Percentiles rank a stretch among this genome's conserved stretches.
phyloP scores from a whole-genome alignment of 2,329 filamentous ascomycete species.

The Hymenoscyphus fructigenus region DNA sequence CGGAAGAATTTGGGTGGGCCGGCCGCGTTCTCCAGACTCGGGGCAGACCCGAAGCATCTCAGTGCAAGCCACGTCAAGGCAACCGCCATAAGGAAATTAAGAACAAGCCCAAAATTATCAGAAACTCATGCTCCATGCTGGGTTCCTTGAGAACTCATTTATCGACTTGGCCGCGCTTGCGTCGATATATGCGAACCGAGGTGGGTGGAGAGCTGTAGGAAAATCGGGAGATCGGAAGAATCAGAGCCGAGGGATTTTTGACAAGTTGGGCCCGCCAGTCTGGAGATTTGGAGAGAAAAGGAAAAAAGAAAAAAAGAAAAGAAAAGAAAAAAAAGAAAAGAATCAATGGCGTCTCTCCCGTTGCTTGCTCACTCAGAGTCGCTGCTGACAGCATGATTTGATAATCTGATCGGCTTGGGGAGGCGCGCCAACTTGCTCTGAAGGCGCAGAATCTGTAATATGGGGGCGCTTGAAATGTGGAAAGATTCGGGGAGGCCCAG shows the following conservation, averaged over 20 bases:
- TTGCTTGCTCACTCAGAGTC: not conserved
- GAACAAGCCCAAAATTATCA: not conserved
- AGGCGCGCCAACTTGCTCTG: not conserved
- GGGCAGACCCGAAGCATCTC: not conserved
- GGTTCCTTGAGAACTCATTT: not conserved
- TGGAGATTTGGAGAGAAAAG: not conserved
- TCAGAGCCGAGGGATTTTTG: not conserved
- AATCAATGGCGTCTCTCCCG: not conserved
- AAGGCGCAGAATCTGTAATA: not conserved
- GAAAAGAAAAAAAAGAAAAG: not conserved
- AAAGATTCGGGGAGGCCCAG: not conserved
- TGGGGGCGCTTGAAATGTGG: not conserved
- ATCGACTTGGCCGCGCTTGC: conserved; percentile 1
- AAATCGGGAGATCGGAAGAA: not conserved
- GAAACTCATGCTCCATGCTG: not conserved
- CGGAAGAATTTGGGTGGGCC: conserved; percentile 14
- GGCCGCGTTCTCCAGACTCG: conserved; percentile 6
- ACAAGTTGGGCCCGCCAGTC: not conserved
- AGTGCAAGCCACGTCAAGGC: conserved; percentile 5
- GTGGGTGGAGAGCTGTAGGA: not conserved
- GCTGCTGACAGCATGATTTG: conserved; percentile 3
- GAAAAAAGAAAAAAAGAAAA: no score
- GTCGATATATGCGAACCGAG: not conserved
- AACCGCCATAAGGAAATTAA: conserved; percentile 5
- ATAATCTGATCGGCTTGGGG: not conserved